Evolutionary conservation across 257 asterid species (phyloP), one percentile per base, ranked within the genome.

Genomic region (Echium plantagineum): DNA sequence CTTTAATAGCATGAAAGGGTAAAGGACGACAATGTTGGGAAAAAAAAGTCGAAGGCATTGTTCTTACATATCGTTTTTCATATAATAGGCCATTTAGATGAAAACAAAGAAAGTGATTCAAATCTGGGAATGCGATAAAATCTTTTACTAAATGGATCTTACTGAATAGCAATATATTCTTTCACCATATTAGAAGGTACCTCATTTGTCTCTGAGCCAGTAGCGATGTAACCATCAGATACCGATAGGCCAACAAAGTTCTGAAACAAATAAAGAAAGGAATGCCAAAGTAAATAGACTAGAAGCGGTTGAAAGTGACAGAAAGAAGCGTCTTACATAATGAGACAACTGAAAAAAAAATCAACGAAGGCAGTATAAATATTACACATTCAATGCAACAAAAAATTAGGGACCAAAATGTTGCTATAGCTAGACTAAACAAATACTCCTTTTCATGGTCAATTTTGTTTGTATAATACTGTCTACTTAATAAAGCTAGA

Each of bases 171-270:
- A 2, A 35, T 35, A 1, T 52, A 2, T 6, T 52, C 56, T 52
- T 52, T 52, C 56, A 52, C 56, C 56, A 52, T 2, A 52, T 16
- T 49, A 15, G 56, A 18, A n/a, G 51, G 52, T 81, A 91, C 98
- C 96, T 91, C 98, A 58, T 91, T 85, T 55, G 96, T 85, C 71
- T 91, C 98, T 31, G 96, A 91, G 53, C 98, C 98, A 3, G 98
- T 91, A 53, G 95, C 98, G 59, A 91, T 84, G 78, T 85, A 91
- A 32, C 96, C 98, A 13, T 91, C 95, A 16, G 94, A 78, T 30
- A 85, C 89, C n/a, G 98, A 84, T 75, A 91, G 75, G 72, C 96
- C 98, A 61, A 91, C 98, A 60, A 91, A 91, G 77, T 91, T 88
- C 98, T 91, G 94, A 60, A 81, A 81, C 31, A 63, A 65, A 48